Conservation (phyloP, 2,329 filamentous ascomycete species). For the Lasiodiplodia theobromae region DNA sequence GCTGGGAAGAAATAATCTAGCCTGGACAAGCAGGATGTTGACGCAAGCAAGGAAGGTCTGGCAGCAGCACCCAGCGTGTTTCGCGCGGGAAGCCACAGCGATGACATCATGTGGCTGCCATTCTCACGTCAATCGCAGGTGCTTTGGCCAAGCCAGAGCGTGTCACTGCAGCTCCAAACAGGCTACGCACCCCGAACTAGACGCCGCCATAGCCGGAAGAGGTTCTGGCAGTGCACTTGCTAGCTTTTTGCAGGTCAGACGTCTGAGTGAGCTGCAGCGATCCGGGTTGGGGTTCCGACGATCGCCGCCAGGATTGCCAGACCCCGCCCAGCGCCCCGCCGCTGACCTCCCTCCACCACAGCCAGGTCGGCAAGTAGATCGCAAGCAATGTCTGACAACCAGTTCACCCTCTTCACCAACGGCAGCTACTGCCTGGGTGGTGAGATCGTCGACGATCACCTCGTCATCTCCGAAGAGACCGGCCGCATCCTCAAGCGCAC, state of each 20-base stretch:
- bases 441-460: constrained; percentile 51
- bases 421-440: constrained; percentile 54
- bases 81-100: not conserved
- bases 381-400: constrained; percentile 46
- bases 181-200: not conserved
- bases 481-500: constrained; percentile 52
- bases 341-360: not conserved
- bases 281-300: constrained; percentile 14
- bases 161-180: not conserved
- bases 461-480: constrained; percentile 55
- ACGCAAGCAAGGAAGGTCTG: constrained; percentile 17
- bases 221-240: not conserved
- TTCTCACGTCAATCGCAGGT: constrained; percentile 8
- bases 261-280: not conserved
- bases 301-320: constrained; percentile 16
- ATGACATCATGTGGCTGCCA: constrained; percentile 30
- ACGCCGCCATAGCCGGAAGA: not conserved
- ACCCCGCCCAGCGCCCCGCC: constrained; percentile 17
- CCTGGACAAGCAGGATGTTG: constrained; percentile 11
- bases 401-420: constrained; percentile 56
- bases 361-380: constrained; percentile 5
- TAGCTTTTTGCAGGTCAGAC: too few relatives aligned
- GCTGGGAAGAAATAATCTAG: not conserved
- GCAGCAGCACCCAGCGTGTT: not conserved
- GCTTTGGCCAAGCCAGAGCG: not conserved